Evolutionary conservation across 1,284 basidiomycete species (phyloP), one percentile per base, ranked within the genome.

Genomic region (Flammula alnicola): DNA sequence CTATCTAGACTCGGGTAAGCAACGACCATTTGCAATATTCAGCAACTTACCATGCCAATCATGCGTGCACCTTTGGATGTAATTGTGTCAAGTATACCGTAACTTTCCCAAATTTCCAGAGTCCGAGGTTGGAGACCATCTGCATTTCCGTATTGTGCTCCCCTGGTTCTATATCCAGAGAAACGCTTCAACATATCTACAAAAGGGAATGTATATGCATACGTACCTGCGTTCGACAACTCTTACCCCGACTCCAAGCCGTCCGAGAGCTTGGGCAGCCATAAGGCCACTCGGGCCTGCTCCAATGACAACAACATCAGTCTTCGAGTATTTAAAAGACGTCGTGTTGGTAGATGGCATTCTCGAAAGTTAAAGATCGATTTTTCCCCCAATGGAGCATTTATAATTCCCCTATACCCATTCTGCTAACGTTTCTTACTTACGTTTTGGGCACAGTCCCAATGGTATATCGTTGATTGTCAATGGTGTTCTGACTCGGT

Each of bases 91-190:
- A 55, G 54, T 5, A 65, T 52, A 4, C 58, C 62, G 26, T 63
- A 63, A 39, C 52, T 64, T 45, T 65, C 44, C 59, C 60, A 62
- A 22, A 66, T 64, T 49, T 68, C 67, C 10, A 64, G 38, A 2
- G 63, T 66, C 10, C 65, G 59, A 3, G 66, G 62, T 47, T 66
- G 63, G 19, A 69, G 58, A 5, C 67, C 67, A 52, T 69, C 67
- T 14, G 67, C 67, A 33, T 64, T 62, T n/a, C 67, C 66, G 29
- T 47, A 41, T 36, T 40, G 27, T 43, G 40, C 14, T 45, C 39
- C 10, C 49, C 39, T 7, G 26, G 12, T 6, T 23, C 35, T 38
- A 40, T 47, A 32, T 4, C n/a, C n/a, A 32, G 14, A 9, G 27
- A 39, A 30, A 2, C 9, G 20, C 12, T 16, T 12, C 2, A 26